Evolutionary conservation across 2,329 filamentous ascomycete genomes (phyloP), one percentile per base, ranked within the genome.

Genomic region (Colletotrichum lupini): DNA sequence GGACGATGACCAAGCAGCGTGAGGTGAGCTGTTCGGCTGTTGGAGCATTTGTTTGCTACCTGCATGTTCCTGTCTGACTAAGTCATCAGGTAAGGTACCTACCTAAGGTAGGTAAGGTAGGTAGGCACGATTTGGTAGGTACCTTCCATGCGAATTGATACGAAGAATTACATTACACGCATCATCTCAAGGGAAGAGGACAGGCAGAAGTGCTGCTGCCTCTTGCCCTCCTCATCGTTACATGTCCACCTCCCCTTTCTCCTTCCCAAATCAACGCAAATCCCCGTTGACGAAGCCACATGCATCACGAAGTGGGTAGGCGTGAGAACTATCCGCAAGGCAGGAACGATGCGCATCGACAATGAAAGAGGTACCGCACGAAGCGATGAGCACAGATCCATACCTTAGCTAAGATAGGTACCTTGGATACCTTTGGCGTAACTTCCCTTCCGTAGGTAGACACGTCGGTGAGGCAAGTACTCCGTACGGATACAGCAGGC

Each of bases 161-260:
- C 42, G 42, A 22, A 49, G 42, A 49, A 49, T n/a, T n/a, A 19
- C 42, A 49, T n/a, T 2, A 19, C 42, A 49, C 19, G 19, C 42
- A n/a, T 49, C 42, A 35, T 35, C 32, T 35, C 11, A 22, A 49
- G 42, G 42, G 11, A 56, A 16, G 16, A 56, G 30, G 9, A 32
- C 64, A 46, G 49, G 30, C 49, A 64, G 65, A 53, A 49, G 22
- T 22, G 49, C 22, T 72, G 68, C 64, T 72, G 58, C 68, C 68
- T 72, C 46, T 60, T 56, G 9, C 49, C 30, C 32, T 49, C 53
- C 24, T 57, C 19, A 16, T 14, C 19, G 6, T 32, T 12, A 24
- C 53, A 46, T 14, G 42, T 49, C 42, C 42, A n/a, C 42, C 42
- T 49, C n/a, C 42, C 19, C 42, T 4, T 49, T 19, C 19, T 49